phyloP scores from a whole-genome alignment of 2,329 filamentous ascomycete genomes.

The Byssoonygena ceratinophila region DNA sequence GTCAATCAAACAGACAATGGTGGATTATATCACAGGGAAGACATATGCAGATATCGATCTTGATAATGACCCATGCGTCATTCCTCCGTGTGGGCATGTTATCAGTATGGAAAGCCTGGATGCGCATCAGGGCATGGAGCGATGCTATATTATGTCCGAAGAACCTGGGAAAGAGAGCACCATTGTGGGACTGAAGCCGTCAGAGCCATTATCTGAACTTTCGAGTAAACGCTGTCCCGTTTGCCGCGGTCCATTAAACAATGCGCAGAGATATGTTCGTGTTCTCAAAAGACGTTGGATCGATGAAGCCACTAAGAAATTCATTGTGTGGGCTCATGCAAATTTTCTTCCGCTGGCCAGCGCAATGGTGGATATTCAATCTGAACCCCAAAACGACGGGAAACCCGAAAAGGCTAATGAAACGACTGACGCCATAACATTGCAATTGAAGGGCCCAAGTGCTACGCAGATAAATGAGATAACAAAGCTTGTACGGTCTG shows the following conservation, averaged over 20 bases:
- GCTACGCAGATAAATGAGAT: slow-evolving; percentile 1
- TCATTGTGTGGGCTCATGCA: slow-evolving; percentile 4
- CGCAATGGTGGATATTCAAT: neutral
- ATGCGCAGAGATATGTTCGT: neutral
- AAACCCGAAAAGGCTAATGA: neutral
- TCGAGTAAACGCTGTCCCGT: slow-evolving; percentile 1
- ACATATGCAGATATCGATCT: slow-evolving; percentile 50
- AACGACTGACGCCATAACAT: neutral
- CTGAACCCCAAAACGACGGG: neutral
- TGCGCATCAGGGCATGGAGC: slow-evolving; percentile 45
- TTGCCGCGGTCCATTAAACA: neutral
- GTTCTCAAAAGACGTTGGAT: slow-evolving; percentile 7
- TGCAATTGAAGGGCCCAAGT: neutral
- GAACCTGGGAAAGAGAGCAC: slow-evolving; percentile 21
- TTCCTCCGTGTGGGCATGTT: slow-evolving; percentile 55
- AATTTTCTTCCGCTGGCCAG: neutral
- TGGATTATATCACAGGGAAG: slow-evolving; percentile 48
- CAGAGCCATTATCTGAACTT: neutral
- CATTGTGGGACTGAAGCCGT: slow-evolving; percentile 15
- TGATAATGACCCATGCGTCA: slow-evolving; percentile 50
- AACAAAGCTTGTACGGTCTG: neutral
- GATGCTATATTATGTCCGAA: slow-evolving; percentile 24
- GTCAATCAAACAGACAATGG: slow-evolving; percentile 38
- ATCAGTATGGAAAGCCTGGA: slow-evolving; percentile 52
- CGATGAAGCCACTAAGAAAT: slow-evolving; percentile 5